phyloP scores from a whole-genome alignment of 2,329 filamentous ascomycete genomes.

The Grosmannia penicillata region DNA sequence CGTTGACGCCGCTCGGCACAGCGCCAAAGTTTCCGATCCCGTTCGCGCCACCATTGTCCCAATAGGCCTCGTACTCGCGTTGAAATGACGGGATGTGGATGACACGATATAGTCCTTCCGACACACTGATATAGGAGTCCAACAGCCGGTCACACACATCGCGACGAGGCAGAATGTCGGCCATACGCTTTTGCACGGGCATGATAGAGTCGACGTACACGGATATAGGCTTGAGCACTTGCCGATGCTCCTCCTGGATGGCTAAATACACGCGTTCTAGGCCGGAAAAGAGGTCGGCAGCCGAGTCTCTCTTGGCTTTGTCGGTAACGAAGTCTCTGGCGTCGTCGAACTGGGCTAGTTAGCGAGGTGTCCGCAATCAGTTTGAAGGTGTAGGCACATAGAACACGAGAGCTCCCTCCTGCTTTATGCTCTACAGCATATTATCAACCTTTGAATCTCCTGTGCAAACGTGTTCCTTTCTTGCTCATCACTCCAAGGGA shows the following conservation, averaged over 20 bases:
- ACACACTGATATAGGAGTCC: slow-evolving; percentile 31
- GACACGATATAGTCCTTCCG: slow-evolving; percentile 38
- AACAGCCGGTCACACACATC: slow-evolving; percentile 35
- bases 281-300: slow-evolving; percentile 26
- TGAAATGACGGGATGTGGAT: slow-evolving; percentile 37
- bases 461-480: too few species aligned
- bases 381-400: too few species aligned
- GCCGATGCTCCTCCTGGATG: slow-evolving; percentile 31
- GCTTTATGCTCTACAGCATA: too few species aligned
- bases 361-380: too few species aligned
- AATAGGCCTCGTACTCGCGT: slow-evolving; percentile 35
- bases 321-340: slow-evolving; percentile 35
- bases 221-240: slow-evolving; percentile 33
- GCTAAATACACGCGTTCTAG: slow-evolving; percentile 32
- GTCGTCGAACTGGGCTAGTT: slow-evolving; percentile 30
- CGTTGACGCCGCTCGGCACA: neutral
- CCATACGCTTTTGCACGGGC: slow-evolving; percentile 41
- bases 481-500: too few species aligned
- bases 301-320: slow-evolving; percentile 22
- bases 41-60: slow-evolving; percentile 26
- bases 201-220: slow-evolving; percentile 46
- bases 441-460: too few species aligned
- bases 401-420: too few species aligned
- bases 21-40: slow-evolving; percentile 22
- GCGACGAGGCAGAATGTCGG: slow-evolving; percentile 35